Conservation (phyloP, 2,329 filamentous ascomycete genomes). For the Talaromyces sp. region DNA sequence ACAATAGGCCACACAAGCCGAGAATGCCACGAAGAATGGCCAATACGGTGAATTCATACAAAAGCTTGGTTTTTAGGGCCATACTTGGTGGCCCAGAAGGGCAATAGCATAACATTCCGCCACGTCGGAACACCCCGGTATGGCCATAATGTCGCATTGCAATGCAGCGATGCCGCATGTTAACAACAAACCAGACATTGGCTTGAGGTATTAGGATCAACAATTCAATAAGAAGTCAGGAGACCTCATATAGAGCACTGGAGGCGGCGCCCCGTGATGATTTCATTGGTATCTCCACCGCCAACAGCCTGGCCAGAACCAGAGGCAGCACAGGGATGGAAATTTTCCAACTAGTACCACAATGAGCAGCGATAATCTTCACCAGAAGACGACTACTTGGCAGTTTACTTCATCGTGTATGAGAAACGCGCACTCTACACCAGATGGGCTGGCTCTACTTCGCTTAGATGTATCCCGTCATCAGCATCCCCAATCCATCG, state of each 20-base stretch:
- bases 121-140: neutral
- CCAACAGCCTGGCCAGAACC: neutral
- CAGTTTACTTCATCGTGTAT: neutral
- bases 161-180: neutral
- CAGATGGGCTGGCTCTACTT: neutral
- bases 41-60: neutral
- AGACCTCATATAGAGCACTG: neutral
- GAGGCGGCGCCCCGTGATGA: neutral
- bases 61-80: neutral
- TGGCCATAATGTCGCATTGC: neutral
- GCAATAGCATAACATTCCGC: constrained; percentile 6
- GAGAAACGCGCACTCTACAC: neutral
- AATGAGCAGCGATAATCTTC: neutral
- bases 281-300: neutral
- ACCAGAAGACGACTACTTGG: neutral
- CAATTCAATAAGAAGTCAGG: neutral
- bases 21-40: constrained; percentile 15
- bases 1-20: neutral
- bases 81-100: neutral
- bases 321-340: neutral
- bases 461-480: constrained; percentile 53
- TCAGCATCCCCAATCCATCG: constrained; percentile 68
- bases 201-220: neutral
- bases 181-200: neutral
- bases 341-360: neutral